Percentiles rank a stretch among this genome's conserved stretches.
phyloP scores from a whole-genome alignment of 2,329 filamentous ascomycete species.

The Aspergillus hortae region DNA sequence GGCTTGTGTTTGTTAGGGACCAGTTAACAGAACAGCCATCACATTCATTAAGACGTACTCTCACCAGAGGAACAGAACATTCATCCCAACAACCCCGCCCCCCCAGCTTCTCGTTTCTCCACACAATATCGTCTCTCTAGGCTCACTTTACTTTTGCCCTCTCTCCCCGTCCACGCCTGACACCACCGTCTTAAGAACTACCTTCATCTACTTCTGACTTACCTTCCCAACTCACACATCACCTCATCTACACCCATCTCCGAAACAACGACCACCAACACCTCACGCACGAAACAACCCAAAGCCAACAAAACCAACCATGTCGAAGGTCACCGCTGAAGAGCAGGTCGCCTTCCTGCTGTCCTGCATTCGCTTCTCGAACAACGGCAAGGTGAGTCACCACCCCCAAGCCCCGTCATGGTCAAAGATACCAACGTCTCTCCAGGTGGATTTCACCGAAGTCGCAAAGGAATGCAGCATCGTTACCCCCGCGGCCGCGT shows the following conservation, averaged over 20 bases:
- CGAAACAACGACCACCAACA: too few species aligned
- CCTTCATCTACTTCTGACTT: neutral
- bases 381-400: slow-evolving; percentile 54
- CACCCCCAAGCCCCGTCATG: neutral
- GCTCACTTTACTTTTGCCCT: too few species aligned
- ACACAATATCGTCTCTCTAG: neutral
- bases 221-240: neutral
- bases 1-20: too few species aligned
- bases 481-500: slow-evolving; percentile 66
- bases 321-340: slow-evolving; percentile 50
- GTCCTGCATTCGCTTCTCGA: slow-evolving; percentile 60
- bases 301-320: slow-evolving; percentile 23
- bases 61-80: neutral
- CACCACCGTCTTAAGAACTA: neutral
- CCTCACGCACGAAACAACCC: neutral
- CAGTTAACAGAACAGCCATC: too few species aligned
- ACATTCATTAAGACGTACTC: neutral
- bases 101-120: neutral
- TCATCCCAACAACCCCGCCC: too few species aligned
- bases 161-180: neutral
- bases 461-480: slow-evolving; percentile 65
- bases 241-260: too few species aligned
- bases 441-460: slow-evolving; percentile 60
- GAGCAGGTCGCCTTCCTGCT: slow-evolving; percentile 48
- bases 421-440: neutral